Evolutionary conservation across 176 grass and related monocot species (phyloP), one percentile per base, ranked within the genome.

Genomic region (Ensete ventricosum): DNA sequence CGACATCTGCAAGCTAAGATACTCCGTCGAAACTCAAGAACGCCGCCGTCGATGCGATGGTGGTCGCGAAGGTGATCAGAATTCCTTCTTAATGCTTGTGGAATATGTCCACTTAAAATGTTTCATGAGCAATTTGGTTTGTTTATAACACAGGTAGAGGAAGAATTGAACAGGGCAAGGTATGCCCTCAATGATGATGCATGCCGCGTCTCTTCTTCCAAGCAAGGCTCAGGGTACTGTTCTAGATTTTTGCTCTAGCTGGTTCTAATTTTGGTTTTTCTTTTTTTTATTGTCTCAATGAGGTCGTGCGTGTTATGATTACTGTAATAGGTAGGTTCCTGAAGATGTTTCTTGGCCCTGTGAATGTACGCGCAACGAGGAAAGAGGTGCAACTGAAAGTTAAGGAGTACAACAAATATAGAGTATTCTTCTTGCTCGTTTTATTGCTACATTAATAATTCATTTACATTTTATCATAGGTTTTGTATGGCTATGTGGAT

Each of bases 351-450:
- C 82, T 99, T 75, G 90, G 95, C 26, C 90, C 95, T 8, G 83
- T 99, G 62, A 99, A 99, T 81, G 82, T 94, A 29, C 90, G 78
- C 17, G 95, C 90, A 0, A 70, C 53, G 27, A 90, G 88, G 81
- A 99, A 99, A 60, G 95, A 99, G 51, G 88, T 99, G 64, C 95
- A 99, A 83, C 88, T 99, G 67, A 93, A 94, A 78, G 90, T 98
- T 82, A 98, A 98, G 78, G 95, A 98, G 77, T 93, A 98, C 71
- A 98, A 93, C 72, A 93, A 80, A 69, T 98, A 98, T 73, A 91
- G 87, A 82, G 95, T 98, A 87, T 80, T 77, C 65, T 54, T 73
- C 52, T 73, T 73, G 11, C 51, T 27, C 55, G 52, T 55, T 73
- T 5, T 2, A 24, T 73, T 73, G 19, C 1, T 27, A 66, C n/a